phyloP scores from a whole-genome alignment of 805 yeast species.

The Blastobotrys attinorum region DNA sequence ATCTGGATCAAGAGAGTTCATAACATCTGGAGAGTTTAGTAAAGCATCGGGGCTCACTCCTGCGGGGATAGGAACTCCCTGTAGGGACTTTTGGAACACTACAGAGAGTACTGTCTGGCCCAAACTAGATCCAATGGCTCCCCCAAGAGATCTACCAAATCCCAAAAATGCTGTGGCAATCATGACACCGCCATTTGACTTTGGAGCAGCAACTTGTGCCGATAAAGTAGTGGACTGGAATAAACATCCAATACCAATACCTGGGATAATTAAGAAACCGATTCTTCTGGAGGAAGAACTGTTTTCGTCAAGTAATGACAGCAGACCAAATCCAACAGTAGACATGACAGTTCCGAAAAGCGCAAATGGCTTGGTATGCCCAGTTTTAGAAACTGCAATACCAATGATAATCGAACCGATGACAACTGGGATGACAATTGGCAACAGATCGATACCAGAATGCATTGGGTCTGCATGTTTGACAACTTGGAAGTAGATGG shows the following conservation, averaged over 20 bases:
- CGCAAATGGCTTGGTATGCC: conserved; percentile 37
- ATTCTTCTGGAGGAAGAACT: conserved; percentile 26
- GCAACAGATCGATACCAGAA: conserved; percentile 35
- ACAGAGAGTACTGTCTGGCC: conserved; percentile 30
- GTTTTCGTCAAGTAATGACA: conserved; percentile 30
- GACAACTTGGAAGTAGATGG: conserved; percentile 41
- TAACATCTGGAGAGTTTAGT: conserved; percentile 13
- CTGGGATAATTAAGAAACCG: conserved; percentile 40
- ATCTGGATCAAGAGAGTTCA: conserved; percentile 9
- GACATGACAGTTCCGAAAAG: conserved; percentile 31
- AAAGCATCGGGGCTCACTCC: conserved; percentile 1
- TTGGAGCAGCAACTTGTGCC: conserved; percentile 45
- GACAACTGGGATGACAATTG: conserved; percentile 38
- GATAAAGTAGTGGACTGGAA: conserved; percentile 33
- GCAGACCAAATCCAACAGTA: conserved; percentile 38
- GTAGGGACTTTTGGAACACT: conserved; percentile 3
- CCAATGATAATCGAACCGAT: conserved; percentile 39
- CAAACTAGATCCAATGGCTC: conserved; percentile 35
- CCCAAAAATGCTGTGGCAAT: conserved; percentile 38
- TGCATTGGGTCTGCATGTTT: conserved; percentile 32
- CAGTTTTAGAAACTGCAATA: conserved; percentile 33
- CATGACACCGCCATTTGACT: conserved; percentile 40
- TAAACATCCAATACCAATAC: conserved; percentile 36
- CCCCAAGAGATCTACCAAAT: conserved; percentile 38
- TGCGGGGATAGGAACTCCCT: not conserved